Conservation (phyloP, 2,329 filamentous ascomycete species). For the Fusarium miscanthi region DNA sequence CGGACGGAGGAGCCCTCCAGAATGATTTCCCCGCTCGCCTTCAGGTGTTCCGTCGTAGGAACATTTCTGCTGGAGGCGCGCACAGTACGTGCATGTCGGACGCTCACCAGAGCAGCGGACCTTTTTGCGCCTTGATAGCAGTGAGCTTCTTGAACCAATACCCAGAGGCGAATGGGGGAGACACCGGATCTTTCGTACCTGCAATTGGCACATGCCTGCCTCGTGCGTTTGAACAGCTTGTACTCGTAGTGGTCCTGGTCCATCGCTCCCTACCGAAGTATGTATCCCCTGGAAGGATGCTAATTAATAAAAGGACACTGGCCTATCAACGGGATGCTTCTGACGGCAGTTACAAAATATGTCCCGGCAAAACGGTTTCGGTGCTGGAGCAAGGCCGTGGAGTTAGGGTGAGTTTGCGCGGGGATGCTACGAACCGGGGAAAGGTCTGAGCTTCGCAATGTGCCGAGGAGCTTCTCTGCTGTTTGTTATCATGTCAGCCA, state of each 20-base stretch:
- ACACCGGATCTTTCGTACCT: background rate
- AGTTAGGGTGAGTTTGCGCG: background rate
- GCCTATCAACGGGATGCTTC: background rate
- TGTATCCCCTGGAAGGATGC: background rate
- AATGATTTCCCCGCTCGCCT: background rate
- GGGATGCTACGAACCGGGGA: background rate
- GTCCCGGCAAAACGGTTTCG: background rate
- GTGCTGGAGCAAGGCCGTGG: background rate
- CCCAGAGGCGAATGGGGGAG: rapidly evolving
- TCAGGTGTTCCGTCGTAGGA: background rate
- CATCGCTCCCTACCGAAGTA: background rate
- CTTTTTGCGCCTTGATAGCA: background rate
- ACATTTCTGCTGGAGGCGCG: background rate
- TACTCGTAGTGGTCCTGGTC: background rate
- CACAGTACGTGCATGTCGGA: background rate
- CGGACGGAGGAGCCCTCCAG: background rate
- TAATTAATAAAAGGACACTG: background rate
- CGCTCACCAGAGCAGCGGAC: background rate
- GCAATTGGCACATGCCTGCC: background rate
- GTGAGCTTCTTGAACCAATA: background rate
- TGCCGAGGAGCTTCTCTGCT: background rate
- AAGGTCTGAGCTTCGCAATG: background rate
- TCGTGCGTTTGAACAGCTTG: background rate
- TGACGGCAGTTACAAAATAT: background rate
- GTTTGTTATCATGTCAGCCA: background rate